Evolutionary conservation across 148 eudicot genomes (phyloP), one percentile per base, ranked within the genome.

Genomic region (Chenopodium berlandieri): DNA sequence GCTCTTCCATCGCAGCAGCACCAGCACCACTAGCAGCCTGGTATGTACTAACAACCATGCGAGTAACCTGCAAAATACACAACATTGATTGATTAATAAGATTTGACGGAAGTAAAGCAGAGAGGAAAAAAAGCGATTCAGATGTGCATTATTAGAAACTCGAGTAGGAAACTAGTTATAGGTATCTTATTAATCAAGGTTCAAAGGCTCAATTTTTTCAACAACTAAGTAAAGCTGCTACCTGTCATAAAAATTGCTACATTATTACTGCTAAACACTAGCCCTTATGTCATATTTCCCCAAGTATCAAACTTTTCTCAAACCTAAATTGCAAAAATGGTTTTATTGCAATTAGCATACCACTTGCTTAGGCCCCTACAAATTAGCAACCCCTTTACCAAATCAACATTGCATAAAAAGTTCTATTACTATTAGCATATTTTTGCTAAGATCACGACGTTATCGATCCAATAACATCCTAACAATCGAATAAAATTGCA

Each of bases 1-100:
- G 94, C 88, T 92, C 97, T 71, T 90, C 92, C 97, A 94, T 90
- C 60, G 95, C 97, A 77, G 95, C 97, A 72, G 95, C 95, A 83
- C 95, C 95, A 80, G 97, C 94, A 79, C 95, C 97, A 88, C 94
- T 94, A 77, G 95, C 95, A 71, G 94, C 97, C 86, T 94, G 97
- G 83, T 93, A 94, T 66, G 97, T 94, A 83, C 97, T 94, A 50
- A 92, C 97, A 78, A 90, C 94, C 94, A 87, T 92, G 14, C 95
- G 92, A 0, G 71, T 77, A 30, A 77, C 81, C 84, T 82, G 77
- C 32, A 77, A 70, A 19, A 27, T n/a, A 32, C 14, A 73, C 47
- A 44, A 20, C 66, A 62, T 4, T 7, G 9, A 20, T n/a, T 22
- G 66, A 20, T 25, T 62, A 9, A 62, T 62, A 20, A 62, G 9